Conservation (phyloP, 768 basidiomycete genomes). For the Mycena amicta region DNA sequence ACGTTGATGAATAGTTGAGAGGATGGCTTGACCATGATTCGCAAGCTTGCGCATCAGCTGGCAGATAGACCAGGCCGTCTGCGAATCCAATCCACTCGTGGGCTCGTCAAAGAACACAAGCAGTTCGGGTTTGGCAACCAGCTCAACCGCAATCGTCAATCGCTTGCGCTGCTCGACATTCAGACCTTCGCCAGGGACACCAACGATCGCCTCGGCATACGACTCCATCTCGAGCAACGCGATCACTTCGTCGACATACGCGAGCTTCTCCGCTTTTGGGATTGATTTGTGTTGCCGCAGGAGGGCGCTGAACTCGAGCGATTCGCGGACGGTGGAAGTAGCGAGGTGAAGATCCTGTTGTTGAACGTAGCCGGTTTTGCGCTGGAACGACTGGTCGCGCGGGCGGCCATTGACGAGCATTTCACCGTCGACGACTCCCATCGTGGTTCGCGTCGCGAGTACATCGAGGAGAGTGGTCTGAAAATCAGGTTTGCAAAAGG, state of each 20-base stretch:
- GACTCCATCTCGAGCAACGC: conserved; percentile 49
- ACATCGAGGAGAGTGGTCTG: conserved; percentile 47
- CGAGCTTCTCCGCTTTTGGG: conserved; percentile 44
- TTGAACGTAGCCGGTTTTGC: conserved; percentile 52
- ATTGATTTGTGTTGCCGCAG: conserved; percentile 46
- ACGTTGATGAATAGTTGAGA: conserved; percentile 47
- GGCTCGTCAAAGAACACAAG: conserved; percentile 64
- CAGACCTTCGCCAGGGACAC: conserved; percentile 35
- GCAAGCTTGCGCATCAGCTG: conserved; percentile 54
- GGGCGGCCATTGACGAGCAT: conserved; percentile 41
- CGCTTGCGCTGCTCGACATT: conserved; percentile 50
- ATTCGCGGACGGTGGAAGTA: conserved; percentile 53
- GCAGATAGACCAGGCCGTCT: conserved; percentile 53
- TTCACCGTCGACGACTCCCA: conserved; percentile 51
- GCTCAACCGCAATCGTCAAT: conserved; percentile 56
- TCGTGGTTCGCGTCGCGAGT: conserved; percentile 48
- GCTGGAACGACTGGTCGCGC: conserved; percentile 39
- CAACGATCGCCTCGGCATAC: conserved; percentile 52
- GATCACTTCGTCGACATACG: conserved; percentile 50
- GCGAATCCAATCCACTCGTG: conserved; percentile 57
- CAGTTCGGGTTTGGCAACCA: conserved; percentile 54
- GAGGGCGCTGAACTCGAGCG: conserved; percentile 47
- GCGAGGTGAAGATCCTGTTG: conserved; percentile 51
- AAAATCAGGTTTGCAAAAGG: no score
- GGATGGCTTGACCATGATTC: conserved; percentile 55